Evolutionary conservation across 768 basidiomycete genomes (phyloP).

Genomic region (Sarcomyxa edulis): DNA sequence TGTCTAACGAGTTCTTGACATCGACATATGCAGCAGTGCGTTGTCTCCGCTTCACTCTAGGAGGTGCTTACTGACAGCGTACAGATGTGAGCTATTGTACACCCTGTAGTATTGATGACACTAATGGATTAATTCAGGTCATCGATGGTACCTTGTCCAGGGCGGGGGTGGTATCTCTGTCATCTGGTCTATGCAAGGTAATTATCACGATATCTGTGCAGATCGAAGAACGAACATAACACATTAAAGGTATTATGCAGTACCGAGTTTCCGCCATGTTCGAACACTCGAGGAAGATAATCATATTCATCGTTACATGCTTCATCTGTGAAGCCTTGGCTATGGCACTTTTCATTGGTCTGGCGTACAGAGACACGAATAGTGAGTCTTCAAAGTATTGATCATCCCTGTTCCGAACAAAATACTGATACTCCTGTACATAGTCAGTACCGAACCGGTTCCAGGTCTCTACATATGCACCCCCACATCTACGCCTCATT

Average conservation of each 20-base stretch:
- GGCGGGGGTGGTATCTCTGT: not conserved
- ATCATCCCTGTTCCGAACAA: not conserved
- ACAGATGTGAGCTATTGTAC: not conserved
- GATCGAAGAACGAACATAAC: not conserved
- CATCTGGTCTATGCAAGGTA: conserved; percentile 5
- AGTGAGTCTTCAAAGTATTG: not conserved
- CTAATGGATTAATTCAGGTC: not conserved
- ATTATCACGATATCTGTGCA: not conserved
- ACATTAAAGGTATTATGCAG: conserved; percentile 1
- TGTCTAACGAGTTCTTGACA: not conserved
- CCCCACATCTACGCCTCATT: not conserved
- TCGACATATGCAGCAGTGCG: not conserved
- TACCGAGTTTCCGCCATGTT: conserved; percentile 3
- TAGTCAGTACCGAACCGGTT: not conserved
- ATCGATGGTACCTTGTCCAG: conserved; percentile 1
- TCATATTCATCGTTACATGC: not conserved
- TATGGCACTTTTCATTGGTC: conserved; percentile 2
- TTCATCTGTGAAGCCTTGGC: not conserved
- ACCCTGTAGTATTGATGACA: not conserved
- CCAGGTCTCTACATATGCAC: conserved; percentile 5
- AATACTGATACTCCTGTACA: not conserved
- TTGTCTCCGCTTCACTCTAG: not conserved
- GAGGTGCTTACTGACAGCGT: not conserved
- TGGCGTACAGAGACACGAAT: not conserved
- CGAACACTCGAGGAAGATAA: conserved; percentile 1